Percentiles rank a stretch among this genome's conserved stretches.
phyloP scores from a whole-genome alignment of 495 filamentous ascomycete species.

The Podospora bellae-mahoneyi region DNA sequence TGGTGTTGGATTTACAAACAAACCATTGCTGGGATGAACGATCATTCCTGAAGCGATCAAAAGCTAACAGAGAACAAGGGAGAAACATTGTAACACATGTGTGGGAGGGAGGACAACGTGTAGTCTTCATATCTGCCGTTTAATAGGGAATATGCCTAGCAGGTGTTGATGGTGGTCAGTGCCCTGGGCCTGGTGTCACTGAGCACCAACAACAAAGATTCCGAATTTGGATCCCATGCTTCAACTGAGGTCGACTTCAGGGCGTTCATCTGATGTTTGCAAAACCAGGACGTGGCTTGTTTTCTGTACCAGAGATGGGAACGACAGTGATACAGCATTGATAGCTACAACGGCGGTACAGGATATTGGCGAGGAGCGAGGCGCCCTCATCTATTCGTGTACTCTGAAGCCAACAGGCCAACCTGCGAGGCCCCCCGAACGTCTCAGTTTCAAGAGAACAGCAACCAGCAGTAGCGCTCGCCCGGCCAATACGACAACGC shows the following conservation, averaged over 20 bases:
- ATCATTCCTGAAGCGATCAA: not conserved
- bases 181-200: not conserved
- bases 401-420: slow-evolving; percentile 1
- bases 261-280: not conserved
- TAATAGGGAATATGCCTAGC: not conserved
- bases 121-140: not conserved
- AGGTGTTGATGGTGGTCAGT: not conserved
- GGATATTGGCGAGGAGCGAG: not conserved
- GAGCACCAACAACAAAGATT: not conserved
- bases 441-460: slow-evolving; percentile 5
- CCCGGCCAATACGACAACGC: slow-evolving; percentile 8
- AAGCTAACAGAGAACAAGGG: not conserved
- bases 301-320: not conserved
- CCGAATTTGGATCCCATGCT: not conserved
- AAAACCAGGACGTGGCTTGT: not conserved
- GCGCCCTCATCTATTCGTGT: not conserved
- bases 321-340: not conserved
- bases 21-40: not conserved
- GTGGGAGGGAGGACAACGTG: not conserved
- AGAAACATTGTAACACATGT: not conserved
- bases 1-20: not conserved
- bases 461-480: slow-evolving; percentile 4
- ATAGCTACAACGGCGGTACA: not conserved
- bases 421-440: not conserved
- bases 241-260: not conserved